These are phyloP conservation scores for Fusarium veterinarium DNA, from an alignment of 2,329 filamentous ascomycete genomes.

Conservation along the genomic window DNA sequence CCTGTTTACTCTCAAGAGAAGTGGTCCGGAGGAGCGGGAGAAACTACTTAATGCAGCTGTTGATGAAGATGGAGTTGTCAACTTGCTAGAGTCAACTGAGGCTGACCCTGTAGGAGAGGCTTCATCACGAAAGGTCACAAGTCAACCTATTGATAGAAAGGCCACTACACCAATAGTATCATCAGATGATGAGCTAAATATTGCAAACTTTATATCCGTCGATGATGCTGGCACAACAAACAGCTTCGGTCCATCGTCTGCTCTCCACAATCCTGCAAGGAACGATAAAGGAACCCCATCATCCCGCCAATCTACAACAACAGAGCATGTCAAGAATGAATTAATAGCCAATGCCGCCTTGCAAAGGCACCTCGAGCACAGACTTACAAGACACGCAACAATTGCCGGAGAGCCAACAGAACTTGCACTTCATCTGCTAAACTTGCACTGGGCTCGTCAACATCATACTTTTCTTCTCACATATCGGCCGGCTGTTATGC, in stretches of 20 bases:
- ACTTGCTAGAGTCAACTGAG: not conserved
- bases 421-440: conserved; percentile 7
- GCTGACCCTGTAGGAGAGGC: fast-evolving
- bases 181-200: conserved; percentile 4
- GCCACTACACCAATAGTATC: not conserved
- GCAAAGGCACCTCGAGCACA: not conserved
- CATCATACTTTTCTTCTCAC: conserved; percentile 18
- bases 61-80: not conserved
- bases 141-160: not conserved
- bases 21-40: not conserved
- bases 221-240: conserved; percentile 7
- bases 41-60: not conserved
- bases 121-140: not conserved
- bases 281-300: not conserved
- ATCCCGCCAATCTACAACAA: not conserved
- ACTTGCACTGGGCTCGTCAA: conserved; percentile 23
- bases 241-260: conserved; percentile 17
- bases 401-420: conserved; percentile 4
- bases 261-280: conserved; percentile 4
- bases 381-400: not conserved
- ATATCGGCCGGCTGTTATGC: conserved; percentile 10
- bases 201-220: conserved; percentile 6
- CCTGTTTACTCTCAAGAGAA: not conserved
- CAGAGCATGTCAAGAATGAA: not conserved
- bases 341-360: conserved; percentile 16